Conservation (phyloP, 352 stramenopile genomes). For the Phytophthora lateralis region DNA sequence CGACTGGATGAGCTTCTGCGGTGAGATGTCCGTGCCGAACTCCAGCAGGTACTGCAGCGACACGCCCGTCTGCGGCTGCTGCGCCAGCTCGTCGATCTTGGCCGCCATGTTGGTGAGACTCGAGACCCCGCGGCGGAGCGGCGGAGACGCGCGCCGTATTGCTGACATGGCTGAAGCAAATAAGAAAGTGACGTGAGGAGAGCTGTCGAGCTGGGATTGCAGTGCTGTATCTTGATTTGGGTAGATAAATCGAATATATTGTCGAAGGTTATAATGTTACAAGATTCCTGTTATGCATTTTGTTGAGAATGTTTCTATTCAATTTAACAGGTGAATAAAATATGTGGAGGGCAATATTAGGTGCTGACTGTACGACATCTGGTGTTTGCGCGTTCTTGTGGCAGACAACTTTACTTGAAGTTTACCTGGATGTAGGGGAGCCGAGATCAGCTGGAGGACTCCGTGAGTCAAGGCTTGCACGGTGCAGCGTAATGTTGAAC, state of each 20-base stretch:
- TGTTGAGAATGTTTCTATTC: too few species aligned
- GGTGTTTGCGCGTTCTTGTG: constrained; percentile 23
- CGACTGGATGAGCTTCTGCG: constrained; percentile 89
- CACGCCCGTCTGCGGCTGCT: constrained; percentile 82
- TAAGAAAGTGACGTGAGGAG: constrained; percentile 11
- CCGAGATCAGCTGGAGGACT: background rate
- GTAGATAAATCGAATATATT: too few species aligned
- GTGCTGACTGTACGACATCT: background rate
- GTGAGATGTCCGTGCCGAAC: constrained; percentile 82
- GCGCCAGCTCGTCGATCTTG: constrained; percentile 72
- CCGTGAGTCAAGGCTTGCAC: too few species aligned
- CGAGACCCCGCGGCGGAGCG: constrained; percentile 15
- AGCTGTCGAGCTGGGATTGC: background rate
- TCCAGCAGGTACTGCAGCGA: constrained; percentile 90
- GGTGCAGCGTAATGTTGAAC: constrained; percentile 11
- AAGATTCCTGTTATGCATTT: too few species aligned
- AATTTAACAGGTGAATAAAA: too few species aligned
- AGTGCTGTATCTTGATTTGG: too few species aligned
- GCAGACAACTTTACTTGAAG: constrained; percentile 14
- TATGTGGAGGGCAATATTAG: background rate
- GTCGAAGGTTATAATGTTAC: too few species aligned
- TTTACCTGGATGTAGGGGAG: background rate
- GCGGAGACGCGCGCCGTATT: background rate
- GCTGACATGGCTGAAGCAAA: background rate
- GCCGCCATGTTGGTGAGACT: constrained; percentile 54